Base-by-base conservation (phyloP, 1,284 basidiomycete genomes). In the Cryptococcus sp. region DNA sequence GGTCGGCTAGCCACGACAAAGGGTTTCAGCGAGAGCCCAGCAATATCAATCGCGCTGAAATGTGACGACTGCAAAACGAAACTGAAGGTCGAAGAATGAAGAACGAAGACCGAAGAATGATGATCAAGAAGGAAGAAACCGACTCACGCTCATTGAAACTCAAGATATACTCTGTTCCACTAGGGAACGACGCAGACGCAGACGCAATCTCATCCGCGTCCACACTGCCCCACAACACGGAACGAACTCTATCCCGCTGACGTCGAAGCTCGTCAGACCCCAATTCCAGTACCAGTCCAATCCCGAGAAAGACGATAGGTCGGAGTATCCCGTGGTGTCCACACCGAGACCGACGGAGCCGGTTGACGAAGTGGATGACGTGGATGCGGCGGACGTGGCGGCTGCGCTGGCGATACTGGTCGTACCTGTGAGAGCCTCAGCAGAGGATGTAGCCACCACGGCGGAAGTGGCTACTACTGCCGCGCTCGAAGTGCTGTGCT, bases 81-180 rank as follows among this genome's bases (percentile, higher is more conserved):
- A n/a, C n/a, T 20, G 22, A 43, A 52, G 1, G 5, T n/a, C 5
- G 30, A 13, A n/a, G 25, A 27, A 23, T 15, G 5, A n/a, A 17
- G 15, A 16, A 7, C 19, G 25, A 25, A 25, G 25, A 25, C 25
- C 3, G 25, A 25, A 35, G 8, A 35, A 4, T 35, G 8, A n/a
- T n/a, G n/a, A n/a, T n/a, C n/a, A 35, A 10, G 7, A 35, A 35
- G 30, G 30, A 35, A 35, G 30, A 10, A 13, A n/a, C n/a, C n/a
- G 19, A 66, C 67, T 71, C 60, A 66, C 70, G 72, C 50, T 74
- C 72, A 50, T 74, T 74, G 66, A 72, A 72, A 7, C 58, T 52
- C 35, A 72, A 54, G 23, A 74, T 58, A 42, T 71, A 55, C 3
- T 47, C 64, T 1, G 64, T 62, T 0, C 63, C 59, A 39, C 48